Evolutionary conservation across 768 basidiomycete species (phyloP), one percentile per base, ranked within the genome.

Genomic region (Fibroporia radiculosa): DNA sequence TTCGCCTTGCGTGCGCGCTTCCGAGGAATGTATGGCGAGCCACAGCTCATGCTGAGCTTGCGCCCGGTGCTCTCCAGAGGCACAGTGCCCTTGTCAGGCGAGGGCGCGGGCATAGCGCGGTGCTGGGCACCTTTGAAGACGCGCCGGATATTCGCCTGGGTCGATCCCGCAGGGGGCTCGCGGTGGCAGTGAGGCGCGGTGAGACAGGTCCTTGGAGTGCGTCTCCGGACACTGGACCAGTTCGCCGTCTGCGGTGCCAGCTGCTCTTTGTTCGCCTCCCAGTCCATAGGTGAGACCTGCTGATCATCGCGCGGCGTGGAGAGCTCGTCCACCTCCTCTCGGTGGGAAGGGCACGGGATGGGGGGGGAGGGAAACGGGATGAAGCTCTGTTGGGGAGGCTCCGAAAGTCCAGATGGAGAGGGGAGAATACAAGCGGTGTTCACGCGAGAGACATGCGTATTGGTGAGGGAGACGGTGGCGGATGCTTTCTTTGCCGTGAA

Each of bases 391-490:
- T 36, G n/a, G 25, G 40, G 10, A 40, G 41, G 12, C n/a, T 27
- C 41, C 27, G 41, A 31, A 24, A 42, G 25, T 18, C 20, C 24
- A 13, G 12, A 8, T 10, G 34, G 34, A 12, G 34, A 35, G 34
- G 34, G 16, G 24, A 34, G 22, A 12, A n/a, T 36, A 19, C 19
- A 23, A 24, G 37, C 29, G 7, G 47, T 45, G 14, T 26, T 40
- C 26, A 41, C 48, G 18, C 60, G 54, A 28, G 57, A 60, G 19
- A 61, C 66, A 36, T 55, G 57, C 6, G 59, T 44, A 45, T 53
- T 58, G 22, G 68, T 64, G 36, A 69, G 51, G 5, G 62, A 68
- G 20, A 69, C 61, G 1, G 68, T 69, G 4, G 68, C 65, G 3
- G 60, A 58, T 8, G 66, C 66, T 42, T 69, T 69, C 35, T 39